A percentile compares a stretch with the other conserved stretches of the same genome.
Evolutionary conservation across 2,329 filamentous ascomycete genomes (phyloP).

Genomic region (Penicillium sp.): DNA sequence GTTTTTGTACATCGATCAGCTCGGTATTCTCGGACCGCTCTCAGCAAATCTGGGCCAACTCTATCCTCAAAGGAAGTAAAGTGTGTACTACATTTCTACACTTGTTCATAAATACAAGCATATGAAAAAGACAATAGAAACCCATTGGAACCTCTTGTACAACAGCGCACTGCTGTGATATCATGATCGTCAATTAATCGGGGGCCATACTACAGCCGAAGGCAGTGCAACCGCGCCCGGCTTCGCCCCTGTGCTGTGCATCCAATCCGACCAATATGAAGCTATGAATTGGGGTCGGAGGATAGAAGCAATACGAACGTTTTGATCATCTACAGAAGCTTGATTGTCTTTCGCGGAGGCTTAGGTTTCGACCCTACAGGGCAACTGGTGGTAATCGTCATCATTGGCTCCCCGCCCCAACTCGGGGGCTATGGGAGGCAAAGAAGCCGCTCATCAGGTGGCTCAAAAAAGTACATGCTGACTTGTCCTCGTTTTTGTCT

Average conservation of each 20-base stretch:
- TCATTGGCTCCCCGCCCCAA: neutral
- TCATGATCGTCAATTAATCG: neutral
- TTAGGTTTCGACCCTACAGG: neutral
- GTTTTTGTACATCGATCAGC: neutral
- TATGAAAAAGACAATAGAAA: neutral
- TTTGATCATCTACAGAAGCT: neutral
- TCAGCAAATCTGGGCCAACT: neutral
- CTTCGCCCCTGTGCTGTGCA: neutral
- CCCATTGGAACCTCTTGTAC: neutral
- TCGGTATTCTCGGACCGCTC: neutral
- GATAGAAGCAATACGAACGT: neutral
- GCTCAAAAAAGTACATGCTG: neutral
- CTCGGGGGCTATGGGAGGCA: neutral
- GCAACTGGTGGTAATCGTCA: neutral
- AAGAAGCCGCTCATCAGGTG: too few relatives aligned
- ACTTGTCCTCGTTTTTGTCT: neutral
- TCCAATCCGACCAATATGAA: neutral
- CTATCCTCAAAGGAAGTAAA: neutral
- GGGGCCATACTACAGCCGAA: neutral
- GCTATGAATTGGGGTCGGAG: neutral
- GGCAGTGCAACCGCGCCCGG: slow-evolving; percentile 8
- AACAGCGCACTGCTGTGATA: neutral
- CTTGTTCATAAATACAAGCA: neutral
- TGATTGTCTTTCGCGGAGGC: neutral
- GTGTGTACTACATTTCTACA: too few relatives aligned